A percentile compares a stretch with the other conserved stretches of the same genome.
phyloP scores from a whole-genome alignment of 805 yeast genomes.

The Metschnikowia amazonensis region DNA sequence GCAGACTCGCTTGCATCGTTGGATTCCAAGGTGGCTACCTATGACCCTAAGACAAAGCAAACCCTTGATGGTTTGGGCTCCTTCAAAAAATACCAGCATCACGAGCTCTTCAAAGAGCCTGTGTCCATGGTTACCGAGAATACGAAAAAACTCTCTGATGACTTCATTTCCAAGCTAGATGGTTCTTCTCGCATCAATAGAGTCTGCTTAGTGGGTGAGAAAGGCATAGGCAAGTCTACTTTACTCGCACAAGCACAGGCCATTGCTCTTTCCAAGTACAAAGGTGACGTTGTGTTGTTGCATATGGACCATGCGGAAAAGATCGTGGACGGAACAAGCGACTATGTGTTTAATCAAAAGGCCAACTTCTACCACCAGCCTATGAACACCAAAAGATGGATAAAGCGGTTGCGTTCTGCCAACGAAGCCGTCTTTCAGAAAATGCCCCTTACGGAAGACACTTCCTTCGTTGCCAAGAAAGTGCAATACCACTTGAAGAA shows the following conservation, averaged over 20 bases:
- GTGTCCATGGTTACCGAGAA: slow-evolving; percentile 53
- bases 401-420: slow-evolving; percentile 43
- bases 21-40: slow-evolving; percentile 28
- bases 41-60: slow-evolving; percentile 37
- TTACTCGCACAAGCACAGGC: slow-evolving; percentile 67
- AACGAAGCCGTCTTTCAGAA: slow-evolving; percentile 34
- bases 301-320: slow-evolving; percentile 61
- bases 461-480: slow-evolving; percentile 31
- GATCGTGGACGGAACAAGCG: slow-evolving; percentile 69
- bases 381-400: slow-evolving; percentile 61
- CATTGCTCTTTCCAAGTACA: slow-evolving; percentile 37
- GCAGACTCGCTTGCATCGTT: slow-evolving; percentile 11
- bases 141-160: slow-evolving; percentile 38
- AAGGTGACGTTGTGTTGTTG: slow-evolving; percentile 44
- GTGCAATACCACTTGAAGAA: slow-evolving; percentile 30
- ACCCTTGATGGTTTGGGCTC: slow-evolving; percentile 54
- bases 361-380: slow-evolving; percentile 66
- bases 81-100: slow-evolving; percentile 62
- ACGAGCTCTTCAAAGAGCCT: slow-evolving; percentile 59
- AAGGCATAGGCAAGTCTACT: slow-evolving; percentile 79
- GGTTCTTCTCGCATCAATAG: slow-evolving; percentile 40
- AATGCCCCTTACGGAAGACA: slow-evolving; percentile 34
- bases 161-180: slow-evolving; percentile 35
- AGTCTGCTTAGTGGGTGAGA: slow-evolving; percentile 58
- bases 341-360: slow-evolving; percentile 54